These are phyloP conservation scores for Pyrenopolyporus hunteri DNA, from an alignment of 495 filamentous ascomycete species.

Conservation along the genomic window DNA sequence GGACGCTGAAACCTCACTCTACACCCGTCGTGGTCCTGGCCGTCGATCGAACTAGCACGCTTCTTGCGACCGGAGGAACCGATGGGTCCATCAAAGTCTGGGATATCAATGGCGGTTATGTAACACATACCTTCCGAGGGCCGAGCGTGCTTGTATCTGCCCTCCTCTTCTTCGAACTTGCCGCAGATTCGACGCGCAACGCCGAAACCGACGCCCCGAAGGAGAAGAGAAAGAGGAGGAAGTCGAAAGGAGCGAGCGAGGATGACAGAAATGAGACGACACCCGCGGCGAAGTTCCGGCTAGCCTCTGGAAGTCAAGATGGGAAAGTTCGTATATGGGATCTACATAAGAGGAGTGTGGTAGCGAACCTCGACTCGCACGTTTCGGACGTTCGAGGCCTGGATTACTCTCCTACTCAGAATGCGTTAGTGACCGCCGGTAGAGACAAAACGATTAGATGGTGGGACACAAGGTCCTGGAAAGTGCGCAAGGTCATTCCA, in stretches of 20 bases:
- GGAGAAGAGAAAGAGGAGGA: constrained; percentile 50
- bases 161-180: constrained; percentile 85
- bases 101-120: constrained; percentile 90
- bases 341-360: constrained; percentile 77
- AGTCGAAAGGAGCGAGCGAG: constrained; percentile 52
- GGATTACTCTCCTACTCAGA: constrained; percentile 75
- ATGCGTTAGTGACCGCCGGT: constrained; percentile 82
- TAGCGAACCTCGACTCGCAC: constrained; percentile 84
- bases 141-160: constrained; percentile 90
- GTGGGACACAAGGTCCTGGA: constrained; percentile 88
- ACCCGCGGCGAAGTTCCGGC: constrained; percentile 64
- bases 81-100: constrained; percentile 95
- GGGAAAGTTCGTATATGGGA: constrained; percentile 92
- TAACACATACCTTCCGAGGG: constrained; percentile 93
- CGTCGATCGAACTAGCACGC: constrained; percentile 82
- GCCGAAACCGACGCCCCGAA: constrained; percentile 36
- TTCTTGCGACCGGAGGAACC: constrained; percentile 88
- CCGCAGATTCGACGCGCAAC: constrained; percentile 46
- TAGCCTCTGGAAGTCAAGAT: constrained; percentile 92
- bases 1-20: constrained; percentile 87
- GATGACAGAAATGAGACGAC: constrained; percentile 48
- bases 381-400: constrained; percentile 88
- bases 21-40: constrained; percentile 85
- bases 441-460: constrained; percentile 92
- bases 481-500: constrained; percentile 78